These are phyloP conservation scores for Prunus mume DNA, from an alignment of 306 rosid species.

Conservation along the genomic window DNA sequence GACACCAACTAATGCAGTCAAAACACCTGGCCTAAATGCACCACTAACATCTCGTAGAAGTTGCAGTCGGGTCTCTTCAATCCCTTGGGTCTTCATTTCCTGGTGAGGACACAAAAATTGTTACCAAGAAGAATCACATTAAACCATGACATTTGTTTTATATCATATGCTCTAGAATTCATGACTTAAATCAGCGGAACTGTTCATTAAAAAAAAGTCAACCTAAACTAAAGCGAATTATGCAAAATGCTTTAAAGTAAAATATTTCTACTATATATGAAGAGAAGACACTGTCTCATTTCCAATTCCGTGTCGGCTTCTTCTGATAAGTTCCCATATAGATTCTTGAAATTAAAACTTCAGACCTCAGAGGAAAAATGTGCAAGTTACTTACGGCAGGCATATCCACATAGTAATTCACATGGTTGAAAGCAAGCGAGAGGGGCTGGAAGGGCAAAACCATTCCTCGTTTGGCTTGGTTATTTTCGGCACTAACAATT, in stretches of 20 bases:
- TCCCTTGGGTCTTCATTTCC: slow-evolving; percentile 22
- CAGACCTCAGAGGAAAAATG: neutral
- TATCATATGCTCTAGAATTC: neutral
- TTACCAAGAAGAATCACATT: neutral
- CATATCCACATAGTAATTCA: slow-evolving; percentile 25
- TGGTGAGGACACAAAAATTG: slow-evolving; percentile 1
- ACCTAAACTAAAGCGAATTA: neutral
- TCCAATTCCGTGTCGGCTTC: neutral
- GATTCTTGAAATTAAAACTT: neutral
- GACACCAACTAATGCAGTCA: slow-evolving; percentile 37
- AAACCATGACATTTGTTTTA: neutral
- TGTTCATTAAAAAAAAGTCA: neutral
- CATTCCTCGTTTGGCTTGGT: slow-evolving; percentile 16
- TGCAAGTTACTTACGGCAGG: slow-evolving; percentile 14
- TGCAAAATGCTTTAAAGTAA: neutral
- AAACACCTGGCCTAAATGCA: slow-evolving; percentile 35
- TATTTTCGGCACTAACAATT: neutral
- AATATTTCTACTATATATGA: neutral
- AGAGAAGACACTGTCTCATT: neutral
- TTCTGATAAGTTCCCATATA: neutral
- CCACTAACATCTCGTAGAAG: slow-evolving; percentile 24
- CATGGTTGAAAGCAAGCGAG: slow-evolving; percentile 25
- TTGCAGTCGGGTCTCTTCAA: slow-evolving; percentile 19
- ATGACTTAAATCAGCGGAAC: too few species aligned
- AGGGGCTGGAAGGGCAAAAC: slow-evolving; percentile 24